Conservation (phyloP, 2,329 filamentous ascomycete genomes). For the Stemphylium beticola region DNA sequence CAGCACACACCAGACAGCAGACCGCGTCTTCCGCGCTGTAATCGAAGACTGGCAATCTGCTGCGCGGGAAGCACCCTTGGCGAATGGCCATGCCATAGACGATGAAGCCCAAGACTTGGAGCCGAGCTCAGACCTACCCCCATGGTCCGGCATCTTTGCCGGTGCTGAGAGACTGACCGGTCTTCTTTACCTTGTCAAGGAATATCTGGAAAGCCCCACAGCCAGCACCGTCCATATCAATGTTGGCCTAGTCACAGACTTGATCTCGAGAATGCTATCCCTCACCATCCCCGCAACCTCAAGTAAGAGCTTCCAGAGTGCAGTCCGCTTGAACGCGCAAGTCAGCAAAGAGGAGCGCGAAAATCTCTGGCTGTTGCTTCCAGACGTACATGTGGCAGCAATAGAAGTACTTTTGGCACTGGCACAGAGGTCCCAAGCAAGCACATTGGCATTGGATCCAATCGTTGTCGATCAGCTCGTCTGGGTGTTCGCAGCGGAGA, state of each 20-base stretch:
- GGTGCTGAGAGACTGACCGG: conserved; percentile 73
- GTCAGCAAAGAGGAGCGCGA: conserved; percentile 83
- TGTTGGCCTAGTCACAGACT: conserved; percentile 70
- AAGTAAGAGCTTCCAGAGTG: conserved; percentile 46
- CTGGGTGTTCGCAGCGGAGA: conserved; percentile 69
- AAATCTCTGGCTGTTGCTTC: conserved; percentile 74
- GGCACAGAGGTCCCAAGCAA: conserved; percentile 63
- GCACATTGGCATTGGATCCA: conserved; percentile 65
- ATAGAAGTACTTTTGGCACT: conserved; percentile 67
- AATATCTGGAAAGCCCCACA: conserved; percentile 69
- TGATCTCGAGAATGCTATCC: conserved; percentile 72
- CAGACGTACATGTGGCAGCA: conserved; percentile 75
- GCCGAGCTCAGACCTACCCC: conserved; percentile 59
- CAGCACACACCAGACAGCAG: conserved; percentile 72
- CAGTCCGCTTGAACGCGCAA: conserved; percentile 70
- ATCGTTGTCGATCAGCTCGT: conserved; percentile 73
- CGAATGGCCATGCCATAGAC: conserved; percentile 37
- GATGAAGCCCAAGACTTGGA: conserved; percentile 49
- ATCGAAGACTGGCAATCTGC: conserved; percentile 81
- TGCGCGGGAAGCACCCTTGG: conserved; percentile 48
- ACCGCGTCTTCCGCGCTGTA: conserved; percentile 78
- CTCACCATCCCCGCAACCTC: conserved; percentile 61
- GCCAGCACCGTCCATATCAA: conserved; percentile 70
- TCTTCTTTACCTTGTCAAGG: conserved; percentile 69
- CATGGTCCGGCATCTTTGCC: conserved; percentile 76